phyloP scores from a whole-genome alignment of 192 early-diverging fungal genomes.

The Radiomyces spectabilis region DNA sequence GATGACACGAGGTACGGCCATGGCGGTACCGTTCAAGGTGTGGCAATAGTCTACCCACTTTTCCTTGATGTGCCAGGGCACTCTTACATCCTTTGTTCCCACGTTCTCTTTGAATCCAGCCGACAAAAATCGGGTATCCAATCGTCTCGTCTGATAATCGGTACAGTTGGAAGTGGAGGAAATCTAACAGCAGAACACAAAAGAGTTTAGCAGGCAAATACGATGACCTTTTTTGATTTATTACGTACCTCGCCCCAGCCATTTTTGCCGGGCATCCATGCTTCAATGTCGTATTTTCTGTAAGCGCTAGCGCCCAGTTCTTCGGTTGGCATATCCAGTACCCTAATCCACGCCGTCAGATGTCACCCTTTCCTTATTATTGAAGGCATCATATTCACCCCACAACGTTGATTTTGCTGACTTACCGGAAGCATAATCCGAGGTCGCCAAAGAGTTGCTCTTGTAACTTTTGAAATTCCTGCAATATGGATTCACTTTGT shows the following conservation, averaged over 20 bases:
- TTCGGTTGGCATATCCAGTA: slow-evolving; percentile 87
- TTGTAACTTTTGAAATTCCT: slow-evolving; percentile 70
- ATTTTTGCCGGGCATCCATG: slow-evolving; percentile 91
- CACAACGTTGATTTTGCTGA: too few relatives aligned
- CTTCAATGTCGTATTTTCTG: slow-evolving; percentile 91
- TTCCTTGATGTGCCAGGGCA: slow-evolving; percentile 16
- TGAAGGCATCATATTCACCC: too few relatives aligned
- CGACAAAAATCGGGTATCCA: slow-evolving; percentile 61
- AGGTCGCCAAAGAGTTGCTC: slow-evolving; percentile 65
- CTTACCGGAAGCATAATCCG: slow-evolving; percentile 67
- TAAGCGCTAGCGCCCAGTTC: slow-evolving; percentile 90
- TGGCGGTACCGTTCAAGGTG: slow-evolving; percentile 89
- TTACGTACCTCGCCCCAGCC: slow-evolving; percentile 67
- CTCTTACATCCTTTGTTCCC: slow-evolving; percentile 10
- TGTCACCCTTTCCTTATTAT: too few relatives aligned
- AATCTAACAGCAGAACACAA: slow-evolving; percentile 43
- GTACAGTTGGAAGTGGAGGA: slow-evolving; percentile 90
- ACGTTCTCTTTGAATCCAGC: slow-evolving; percentile 15
- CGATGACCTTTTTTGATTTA: background rate
- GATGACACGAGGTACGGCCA: slow-evolving; percentile 81
- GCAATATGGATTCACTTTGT: slow-evolving; percentile 58
- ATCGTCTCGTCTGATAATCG: slow-evolving; percentile 83
- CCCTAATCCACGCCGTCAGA: slow-evolving; percentile 34
- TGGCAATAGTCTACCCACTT: slow-evolving; percentile 66
- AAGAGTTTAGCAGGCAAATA: too few relatives aligned